phyloP scores from a whole-genome alignment of 805 yeast species.

The Lachancea mirantina region DNA sequence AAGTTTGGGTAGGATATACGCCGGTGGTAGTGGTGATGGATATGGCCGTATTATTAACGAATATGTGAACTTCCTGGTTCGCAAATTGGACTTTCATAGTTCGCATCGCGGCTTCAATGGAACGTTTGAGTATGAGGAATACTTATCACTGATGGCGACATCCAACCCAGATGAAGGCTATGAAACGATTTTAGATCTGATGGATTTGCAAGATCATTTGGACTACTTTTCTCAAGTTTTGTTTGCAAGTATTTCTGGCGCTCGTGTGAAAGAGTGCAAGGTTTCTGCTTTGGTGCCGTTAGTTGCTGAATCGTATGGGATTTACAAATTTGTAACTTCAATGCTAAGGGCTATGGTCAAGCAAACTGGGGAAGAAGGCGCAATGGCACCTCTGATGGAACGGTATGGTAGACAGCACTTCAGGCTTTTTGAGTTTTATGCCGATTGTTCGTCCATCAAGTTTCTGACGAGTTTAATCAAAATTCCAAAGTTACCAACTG shows the following conservation, averaged over 20 bases:
- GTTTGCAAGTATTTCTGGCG: slow-evolving; percentile 53
- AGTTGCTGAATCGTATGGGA: slow-evolving; percentile 87
- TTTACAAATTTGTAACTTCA: slow-evolving; percentile 78
- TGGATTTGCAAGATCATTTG: slow-evolving; percentile 77
- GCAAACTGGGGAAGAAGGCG: slow-evolving; percentile 61
- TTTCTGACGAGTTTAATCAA: slow-evolving; percentile 70
- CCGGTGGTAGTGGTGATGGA: slow-evolving; percentile 37
- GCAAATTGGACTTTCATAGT: slow-evolving; percentile 75
- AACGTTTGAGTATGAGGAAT: slow-evolving; percentile 92
- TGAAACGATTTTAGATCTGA: slow-evolving; percentile 77
- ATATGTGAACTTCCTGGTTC: slow-evolving; percentile 61
- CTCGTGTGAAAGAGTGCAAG: slow-evolving; percentile 54
- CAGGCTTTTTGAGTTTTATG: slow-evolving; percentile 72
- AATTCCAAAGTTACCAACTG: slow-evolving; percentile 33
- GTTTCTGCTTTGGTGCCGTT: slow-evolving; percentile 84
- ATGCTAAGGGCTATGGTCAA: slow-evolving; percentile 84
- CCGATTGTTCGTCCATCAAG: slow-evolving; percentile 81
- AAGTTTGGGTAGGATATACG: slow-evolving; percentile 52
- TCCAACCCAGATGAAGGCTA: slow-evolving; percentile 95
- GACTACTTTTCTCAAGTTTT: slow-evolving; percentile 72
- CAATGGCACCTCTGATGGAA: slow-evolving; percentile 63
- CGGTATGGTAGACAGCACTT: slow-evolving; percentile 63
- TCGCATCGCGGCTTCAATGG: slow-evolving; percentile 88
- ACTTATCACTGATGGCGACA: slow-evolving; percentile 76
- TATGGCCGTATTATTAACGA: slow-evolving; percentile 72